A percentile compares a stretch with the other conserved stretches of the same genome.
Evolutionary conservation across 1,139 yeast species (phyloP).

Genomic region (Suhomyces bolitotheri): DNA sequence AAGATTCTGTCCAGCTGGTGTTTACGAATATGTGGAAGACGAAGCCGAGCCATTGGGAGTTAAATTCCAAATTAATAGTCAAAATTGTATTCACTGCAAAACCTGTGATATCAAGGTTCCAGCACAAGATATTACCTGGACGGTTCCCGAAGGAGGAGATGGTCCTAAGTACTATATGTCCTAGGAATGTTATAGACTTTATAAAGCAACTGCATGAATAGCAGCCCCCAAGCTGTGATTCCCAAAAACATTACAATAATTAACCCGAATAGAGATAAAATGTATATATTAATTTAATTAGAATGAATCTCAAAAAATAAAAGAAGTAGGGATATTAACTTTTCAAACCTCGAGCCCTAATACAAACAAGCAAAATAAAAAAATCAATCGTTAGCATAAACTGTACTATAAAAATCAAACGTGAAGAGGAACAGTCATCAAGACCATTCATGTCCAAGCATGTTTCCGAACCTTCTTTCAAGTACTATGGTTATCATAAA

Average conservation of each 20-base stretch:
- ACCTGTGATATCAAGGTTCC: constrained; percentile 98
- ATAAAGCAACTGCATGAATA: not conserved
- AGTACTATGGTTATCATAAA: constrained; percentile 2
- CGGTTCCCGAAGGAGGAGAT: constrained; percentile 97
- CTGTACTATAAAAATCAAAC: not conserved
- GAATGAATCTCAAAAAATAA: no score
- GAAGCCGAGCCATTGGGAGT: constrained; percentile 61
- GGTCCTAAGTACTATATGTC: constrained; percentile 94
- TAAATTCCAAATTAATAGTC: constrained; percentile 87
- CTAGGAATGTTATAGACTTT: constrained; percentile 22
- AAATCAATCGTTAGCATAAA: no score
- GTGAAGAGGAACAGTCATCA: not conserved
- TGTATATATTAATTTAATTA: no score
- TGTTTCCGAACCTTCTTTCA: not conserved
- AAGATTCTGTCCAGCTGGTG: constrained; percentile 97
- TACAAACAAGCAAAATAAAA: no score
- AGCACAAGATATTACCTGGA: constrained; percentile 90
- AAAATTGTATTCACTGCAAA: constrained; percentile 96
- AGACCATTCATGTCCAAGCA: not conserved
- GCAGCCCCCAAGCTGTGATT: no score
- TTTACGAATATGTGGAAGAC: constrained; percentile 86
- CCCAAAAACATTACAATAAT: no score
- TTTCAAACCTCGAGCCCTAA: no score
- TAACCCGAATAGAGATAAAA: no score
- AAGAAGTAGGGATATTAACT: no score